These are phyloP conservation scores for Aspergillus saccharolyticus DNA, from an alignment of 495 filamentous ascomycete species.

Conservation along the genomic window DNA sequence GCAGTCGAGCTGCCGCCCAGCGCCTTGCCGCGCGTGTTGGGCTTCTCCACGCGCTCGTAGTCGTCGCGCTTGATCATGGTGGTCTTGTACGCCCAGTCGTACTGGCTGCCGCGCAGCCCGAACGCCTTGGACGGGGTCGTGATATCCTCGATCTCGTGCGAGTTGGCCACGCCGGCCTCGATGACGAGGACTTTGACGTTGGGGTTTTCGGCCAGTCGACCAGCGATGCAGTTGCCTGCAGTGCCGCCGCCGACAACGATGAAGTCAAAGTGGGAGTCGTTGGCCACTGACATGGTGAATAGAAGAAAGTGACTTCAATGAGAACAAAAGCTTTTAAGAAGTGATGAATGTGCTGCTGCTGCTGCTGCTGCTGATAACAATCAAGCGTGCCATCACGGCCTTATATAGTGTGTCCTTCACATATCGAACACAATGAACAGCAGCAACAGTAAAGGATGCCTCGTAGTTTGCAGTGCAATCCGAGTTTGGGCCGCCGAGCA, in stretches of 20 bases:
- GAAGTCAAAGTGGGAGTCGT: conserved; percentile 33
- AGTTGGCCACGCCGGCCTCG: conserved; percentile 45
- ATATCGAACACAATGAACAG: background rate
- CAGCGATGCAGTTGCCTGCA: conserved; percentile 53
- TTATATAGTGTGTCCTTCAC: background rate
- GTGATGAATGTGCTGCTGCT: background rate
- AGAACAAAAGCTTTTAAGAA: background rate
- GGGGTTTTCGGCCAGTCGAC: conserved; percentile 52
- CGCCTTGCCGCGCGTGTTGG: conserved; percentile 51
- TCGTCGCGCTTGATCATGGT: conserved; percentile 58
- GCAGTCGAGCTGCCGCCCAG: conserved; percentile 48
- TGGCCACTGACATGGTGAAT: conserved; percentile 21
- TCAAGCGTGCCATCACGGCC: background rate
- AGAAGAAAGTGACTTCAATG: background rate
- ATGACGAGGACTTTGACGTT: conserved; percentile 48
- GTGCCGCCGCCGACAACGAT: conserved; percentile 52
- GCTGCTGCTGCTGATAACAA: background rate
- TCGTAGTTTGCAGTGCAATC: background rate
- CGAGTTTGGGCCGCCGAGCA: background rate
- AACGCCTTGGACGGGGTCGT: conserved; percentile 42
- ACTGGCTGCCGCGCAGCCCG: conserved; percentile 38
- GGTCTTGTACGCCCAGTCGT: conserved; percentile 61
- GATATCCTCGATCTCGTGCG: conserved; percentile 37
- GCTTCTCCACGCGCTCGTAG: conserved; percentile 59
- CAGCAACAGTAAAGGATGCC: too few species aligned